Evolutionary conservation across 2,329 filamentous ascomycete species (phyloP), one percentile per base, ranked within the genome.

Genomic region (Phialemoniopsis sp.): DNA sequence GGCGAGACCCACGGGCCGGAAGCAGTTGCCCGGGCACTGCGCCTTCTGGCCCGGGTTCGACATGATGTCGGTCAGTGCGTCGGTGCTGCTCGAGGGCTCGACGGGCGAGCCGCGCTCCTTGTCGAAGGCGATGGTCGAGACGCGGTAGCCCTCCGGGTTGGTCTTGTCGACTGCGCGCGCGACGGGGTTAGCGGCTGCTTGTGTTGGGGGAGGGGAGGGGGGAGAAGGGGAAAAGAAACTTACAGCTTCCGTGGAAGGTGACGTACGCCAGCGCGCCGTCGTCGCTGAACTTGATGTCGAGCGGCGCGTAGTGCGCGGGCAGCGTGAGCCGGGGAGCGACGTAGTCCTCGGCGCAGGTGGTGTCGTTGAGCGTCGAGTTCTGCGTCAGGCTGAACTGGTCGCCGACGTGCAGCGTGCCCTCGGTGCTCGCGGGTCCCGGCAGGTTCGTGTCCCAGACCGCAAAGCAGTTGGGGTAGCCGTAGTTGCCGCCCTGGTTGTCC

Each of bases 201-300:
- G 28, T 17, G 4, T 17, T 16, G 18, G 37, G 34, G 5, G n/a
- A 3, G 38, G 26, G 16, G 28, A 32, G 2, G 4, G 4, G 15
- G 17, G 14, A 29, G 9, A 2, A 16, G 13, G 9, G 29, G 16
- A 26, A 33, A 19, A 14, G 21, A 30, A 31, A 60, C 64, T 59
- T 56, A 81, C 84, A 87, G 56, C 77, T 82, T 6, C 84, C 84
- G 54, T 85, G 83, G 58, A 87, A 86, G 0, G 78, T 68, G 18
- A 89, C 62, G 62, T 74, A 87, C 2, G 80, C 82, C 8, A 65
- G 70, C n/a, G 70, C 73, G 14, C 76, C 76, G 16, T 69, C 62
- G 5, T 63, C 51, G 42, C 76, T 70, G 62, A 89, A 89, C 49
- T 78, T 78, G 51, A 88, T 76, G 47, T 87, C 83, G 1, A 88